phyloP scores from a whole-genome alignment of 805 yeast genomes.

The Teunomyces kruisii region DNA sequence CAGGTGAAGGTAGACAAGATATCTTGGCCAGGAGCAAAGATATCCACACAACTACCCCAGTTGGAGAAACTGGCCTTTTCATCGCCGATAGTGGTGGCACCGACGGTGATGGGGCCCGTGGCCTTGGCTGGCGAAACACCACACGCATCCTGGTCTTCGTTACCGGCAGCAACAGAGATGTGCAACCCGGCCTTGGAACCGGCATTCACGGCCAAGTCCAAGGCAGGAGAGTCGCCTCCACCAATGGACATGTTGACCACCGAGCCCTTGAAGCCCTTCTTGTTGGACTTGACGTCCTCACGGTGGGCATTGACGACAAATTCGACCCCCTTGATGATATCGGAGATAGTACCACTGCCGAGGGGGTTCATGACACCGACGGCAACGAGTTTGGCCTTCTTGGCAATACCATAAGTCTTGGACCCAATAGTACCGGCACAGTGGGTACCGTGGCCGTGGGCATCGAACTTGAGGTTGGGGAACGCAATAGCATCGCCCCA shows the following conservation, averaged over 20 bases:
- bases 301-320: conserved; percentile 40
- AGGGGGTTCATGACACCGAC: conserved; percentile 41
- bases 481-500: conserved; percentile 51
- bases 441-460: conserved; percentile 92
- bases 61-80: conserved; percentile 93
- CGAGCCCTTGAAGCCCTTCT: conserved; percentile 76
- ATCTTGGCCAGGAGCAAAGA: conserved; percentile 94
- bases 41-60: conserved; percentile 93
- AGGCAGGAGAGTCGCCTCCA: conserved; percentile 86
- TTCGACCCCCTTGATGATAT: conserved; percentile 45
- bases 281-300: conserved; percentile 43
- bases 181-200: conserved; percentile 87
- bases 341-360: conserved; percentile 42
- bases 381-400: conserved; percentile 45
- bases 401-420: conserved; percentile 79
- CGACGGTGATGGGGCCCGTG: conserved; percentile 83
- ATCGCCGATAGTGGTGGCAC: conserved; percentile 89
- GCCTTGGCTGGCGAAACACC: conserved; percentile 89
- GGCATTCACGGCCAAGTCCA: conserved; percentile 85
- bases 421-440: conserved; percentile 90
- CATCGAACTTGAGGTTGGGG: conserved; percentile 49
- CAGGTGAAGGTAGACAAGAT: conserved; percentile 84
- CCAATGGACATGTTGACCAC: conserved; percentile 93
- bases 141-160: conserved; percentile 92
- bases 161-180: conserved; percentile 96